Evolutionary conservation across 2,329 filamentous ascomycete species (phyloP).

Genomic region (Ilyonectria robusta): DNA sequence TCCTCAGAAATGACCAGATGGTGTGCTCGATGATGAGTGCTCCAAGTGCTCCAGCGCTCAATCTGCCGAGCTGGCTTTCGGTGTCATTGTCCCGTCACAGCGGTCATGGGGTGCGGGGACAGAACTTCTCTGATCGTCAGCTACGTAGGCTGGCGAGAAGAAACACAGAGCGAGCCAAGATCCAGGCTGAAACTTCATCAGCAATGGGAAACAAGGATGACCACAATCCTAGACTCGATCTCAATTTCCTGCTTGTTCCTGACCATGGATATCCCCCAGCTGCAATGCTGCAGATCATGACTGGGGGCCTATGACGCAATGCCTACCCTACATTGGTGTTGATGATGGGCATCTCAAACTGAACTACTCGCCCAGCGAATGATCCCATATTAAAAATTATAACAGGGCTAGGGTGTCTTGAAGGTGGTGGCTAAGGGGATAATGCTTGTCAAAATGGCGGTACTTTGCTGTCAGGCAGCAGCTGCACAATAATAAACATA

Average conservation of each 20-base stretch:
- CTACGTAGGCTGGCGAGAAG: too few relatives aligned
- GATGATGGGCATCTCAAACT: too few relatives aligned
- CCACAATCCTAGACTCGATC: too few relatives aligned
- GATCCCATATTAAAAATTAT: not conserved
- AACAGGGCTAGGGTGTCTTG: not conserved
- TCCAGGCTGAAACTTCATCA: too few relatives aligned
- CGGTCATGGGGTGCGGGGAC: not conserved
- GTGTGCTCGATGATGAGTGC: not conserved
- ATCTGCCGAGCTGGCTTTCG: conserved; percentile 1
- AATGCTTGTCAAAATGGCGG: too few relatives aligned
- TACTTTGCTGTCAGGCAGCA: not conserved
- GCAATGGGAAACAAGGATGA: too few relatives aligned
- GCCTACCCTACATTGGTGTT: too few relatives aligned
- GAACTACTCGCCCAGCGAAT: not conserved
- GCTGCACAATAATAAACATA: not conserved
- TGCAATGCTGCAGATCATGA: too few relatives aligned
- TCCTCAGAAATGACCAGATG: not conserved
- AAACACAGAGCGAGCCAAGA: too few relatives aligned
- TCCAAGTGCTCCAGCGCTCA: not conserved
- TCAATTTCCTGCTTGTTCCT: too few relatives aligned
- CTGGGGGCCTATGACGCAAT: too few relatives aligned
- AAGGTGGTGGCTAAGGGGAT: not conserved
- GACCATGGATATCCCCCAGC: too few relatives aligned
- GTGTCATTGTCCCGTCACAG: conserved; percentile 8
- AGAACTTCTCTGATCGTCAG: not conserved